A percentile compares a stretch with the other conserved stretches of the same genome.
These are phyloP conservation scores for Kwoniella botswanensis DNA, from an alignment of 768 basidiomycete genomes.

Conservation along the genomic window DNA sequence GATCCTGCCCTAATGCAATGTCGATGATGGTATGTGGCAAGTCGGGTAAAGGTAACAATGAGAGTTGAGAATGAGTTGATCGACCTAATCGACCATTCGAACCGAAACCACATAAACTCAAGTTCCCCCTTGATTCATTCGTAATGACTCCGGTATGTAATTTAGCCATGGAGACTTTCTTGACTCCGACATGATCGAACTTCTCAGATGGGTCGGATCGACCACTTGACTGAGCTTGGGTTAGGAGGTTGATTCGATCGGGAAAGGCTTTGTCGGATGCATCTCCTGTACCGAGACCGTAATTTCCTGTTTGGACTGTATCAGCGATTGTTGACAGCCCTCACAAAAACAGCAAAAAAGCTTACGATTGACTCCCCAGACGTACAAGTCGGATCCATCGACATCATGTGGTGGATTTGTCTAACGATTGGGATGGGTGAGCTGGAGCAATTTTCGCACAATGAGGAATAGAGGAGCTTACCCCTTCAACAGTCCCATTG, in stretches of 20 bases:
- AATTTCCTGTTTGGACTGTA: conserved; percentile 65
- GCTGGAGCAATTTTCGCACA: conserved; percentile 17
- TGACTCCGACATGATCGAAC: conserved; percentile 70
- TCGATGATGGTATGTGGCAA: conserved; percentile 66
- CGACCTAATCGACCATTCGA: conserved; percentile 85
- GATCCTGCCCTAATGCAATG: conserved; percentile 90
- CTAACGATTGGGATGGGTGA: conserved; percentile 27
- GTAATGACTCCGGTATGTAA: conserved; percentile 86
- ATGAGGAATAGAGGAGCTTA: conserved; percentile 26
- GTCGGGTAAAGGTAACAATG: conserved; percentile 67
- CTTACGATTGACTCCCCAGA: conserved; percentile 80
- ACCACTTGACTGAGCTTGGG: conserved; percentile 50
- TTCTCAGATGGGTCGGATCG: conserved; percentile 58
- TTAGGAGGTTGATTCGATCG: conserved; percentile 70
- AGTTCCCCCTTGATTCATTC: conserved; percentile 71
- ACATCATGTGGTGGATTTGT: conserved; percentile 56
- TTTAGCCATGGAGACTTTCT: conserved; percentile 78
- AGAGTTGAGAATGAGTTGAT: conserved; percentile 77
- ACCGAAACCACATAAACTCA: conserved; percentile 87
- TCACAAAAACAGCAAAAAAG: neutral
- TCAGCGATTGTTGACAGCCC: neutral
- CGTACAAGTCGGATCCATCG: conserved; percentile 69
- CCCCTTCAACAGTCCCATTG: conserved; percentile 79
- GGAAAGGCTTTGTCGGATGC: conserved; percentile 77
- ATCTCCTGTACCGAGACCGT: conserved; percentile 82